These are phyloP conservation scores for Coccomyxa subellipsoidea DNA, from an alignment of 163 green algal species.

Conservation along the genomic window DNA sequence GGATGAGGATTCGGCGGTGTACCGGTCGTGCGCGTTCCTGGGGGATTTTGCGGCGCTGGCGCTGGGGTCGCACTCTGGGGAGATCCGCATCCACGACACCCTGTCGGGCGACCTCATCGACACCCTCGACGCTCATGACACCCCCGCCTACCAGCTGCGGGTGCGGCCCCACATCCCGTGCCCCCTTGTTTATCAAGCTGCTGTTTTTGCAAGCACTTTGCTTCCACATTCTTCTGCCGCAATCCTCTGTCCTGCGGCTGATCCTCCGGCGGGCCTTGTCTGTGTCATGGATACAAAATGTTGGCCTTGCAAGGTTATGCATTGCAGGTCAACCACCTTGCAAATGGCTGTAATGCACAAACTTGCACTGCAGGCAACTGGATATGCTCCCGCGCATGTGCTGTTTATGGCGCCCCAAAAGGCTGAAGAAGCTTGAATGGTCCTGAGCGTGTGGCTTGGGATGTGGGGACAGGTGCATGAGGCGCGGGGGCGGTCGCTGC, in stretches of 20 bases:
- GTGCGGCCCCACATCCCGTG: neutral
- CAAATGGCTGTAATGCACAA: too few relatives aligned
- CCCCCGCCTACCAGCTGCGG: conserved; percentile 42
- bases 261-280: too few relatives aligned
- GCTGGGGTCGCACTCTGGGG: conserved; percentile 43
- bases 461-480: neutral
- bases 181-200: too few relatives aligned
- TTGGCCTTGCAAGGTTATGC: too few relatives aligned
- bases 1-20: conserved; percentile 1
- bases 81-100: conserved; percentile 23
- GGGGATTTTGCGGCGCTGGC: conserved; percentile 47
- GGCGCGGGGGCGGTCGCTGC: neutral
- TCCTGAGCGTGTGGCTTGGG: neutral
- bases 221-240: too few relatives aligned
- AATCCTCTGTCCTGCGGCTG: too few relatives aligned
- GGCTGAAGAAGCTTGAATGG: neutral
- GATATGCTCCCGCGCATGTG: too few relatives aligned
- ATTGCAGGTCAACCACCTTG: too few relatives aligned
- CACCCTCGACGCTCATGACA: conserved; percentile 31
- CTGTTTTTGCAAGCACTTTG: too few relatives aligned
- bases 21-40: conserved; percentile 20
- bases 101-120: conserved; percentile 44
- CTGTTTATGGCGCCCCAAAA: too few relatives aligned
- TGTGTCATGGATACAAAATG: too few relatives aligned
- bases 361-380: too few relatives aligned